These are phyloP conservation scores for Endoconidiophora laricicola DNA, from an alignment of 2,329 filamentous ascomycete genomes.

Conservation along the genomic window DNA sequence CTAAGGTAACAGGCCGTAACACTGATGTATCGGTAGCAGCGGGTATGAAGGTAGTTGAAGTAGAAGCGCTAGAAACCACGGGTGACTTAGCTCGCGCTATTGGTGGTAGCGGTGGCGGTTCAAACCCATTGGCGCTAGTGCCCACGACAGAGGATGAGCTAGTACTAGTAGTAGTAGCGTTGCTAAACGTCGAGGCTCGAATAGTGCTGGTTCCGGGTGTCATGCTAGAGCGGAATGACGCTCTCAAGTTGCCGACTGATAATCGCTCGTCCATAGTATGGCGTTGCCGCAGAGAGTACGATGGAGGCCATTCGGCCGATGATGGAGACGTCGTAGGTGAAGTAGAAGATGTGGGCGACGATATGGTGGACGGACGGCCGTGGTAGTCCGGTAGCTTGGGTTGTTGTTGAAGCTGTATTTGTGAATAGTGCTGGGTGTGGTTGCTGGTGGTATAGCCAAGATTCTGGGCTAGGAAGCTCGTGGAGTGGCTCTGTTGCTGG, in stretches of 20 bases:
- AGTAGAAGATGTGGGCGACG: constrained; percentile 5
- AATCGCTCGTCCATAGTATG: constrained; percentile 12
- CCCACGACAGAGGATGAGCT: constrained; percentile 2
- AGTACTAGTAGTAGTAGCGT: neutral
- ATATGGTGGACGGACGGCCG: constrained; percentile 5
- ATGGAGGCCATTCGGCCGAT: constrained; percentile 9
- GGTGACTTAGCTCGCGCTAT: constrained; percentile 1
- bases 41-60: neutral
- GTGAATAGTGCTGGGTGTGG: neutral
- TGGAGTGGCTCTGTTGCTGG: constrained; percentile 2
- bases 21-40: neutral
- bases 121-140: neutral
- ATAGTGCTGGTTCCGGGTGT: neutral
- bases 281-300: neutral
- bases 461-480: neutral
- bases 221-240: constrained; percentile 7
- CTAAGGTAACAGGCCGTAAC: neutral
- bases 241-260: constrained; percentile 8
- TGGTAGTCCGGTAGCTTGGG: neutral
- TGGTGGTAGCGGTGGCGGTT: neutral
- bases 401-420: constrained; percentile 1
- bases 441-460: neutral
- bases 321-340: constrained; percentile 6
- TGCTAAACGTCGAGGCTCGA: constrained; percentile 1
- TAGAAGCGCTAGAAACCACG: neutral